Base-by-base conservation (phyloP, 2,329 filamentous ascomycete genomes). In the Hymenoscyphus fraxineus region DNA sequence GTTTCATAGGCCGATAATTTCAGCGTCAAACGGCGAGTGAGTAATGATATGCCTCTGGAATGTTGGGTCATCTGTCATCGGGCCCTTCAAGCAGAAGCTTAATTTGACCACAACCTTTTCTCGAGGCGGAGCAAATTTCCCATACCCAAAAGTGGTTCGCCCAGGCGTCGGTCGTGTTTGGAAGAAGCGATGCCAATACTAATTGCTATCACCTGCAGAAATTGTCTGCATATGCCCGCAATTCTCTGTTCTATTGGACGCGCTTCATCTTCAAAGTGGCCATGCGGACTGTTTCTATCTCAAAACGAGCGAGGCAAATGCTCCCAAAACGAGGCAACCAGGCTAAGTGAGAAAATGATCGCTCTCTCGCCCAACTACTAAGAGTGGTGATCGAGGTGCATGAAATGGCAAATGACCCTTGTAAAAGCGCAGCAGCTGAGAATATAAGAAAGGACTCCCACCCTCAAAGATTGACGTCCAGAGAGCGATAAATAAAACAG, bases 321-420 rank as follows among this genome's bases (percentile, higher is more conserved):
- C 31, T 57, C 59, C 47, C 27, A 63, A 63, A 67, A 71, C 67
- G 66, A 71, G 69, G 69, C 68, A 68, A 71, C 65, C 65, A 65
- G 62, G 64, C 68, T 70, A 70, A 65, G 58, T 19, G 38, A 35
- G 44, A 62, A 51, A 39, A 54, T 58, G 40, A 57, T 65, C 22
- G 41, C 58, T 58, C 54, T 47, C 39, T 64, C 64, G 65, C 66
- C 63, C 67, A 60, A 66, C 56, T 66, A 54, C 38, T 64, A 67
- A 65, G 61, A 58, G 44, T 60, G 59, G 13, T 56, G 40, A 63
- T 40, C 31, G 44, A 44, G 51, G 58, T 61, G 41, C 62, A 64
- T 70, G 65, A 62, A 67, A 61, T 44, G 60, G 60, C 65, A 65
- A 64, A 44, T 65, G 64, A 70, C 63, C 69, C 63, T 61, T 67